Evolutionary conservation across 1,139 yeast genomes (phyloP).

Genomic region (Taphrina sp.): DNA sequence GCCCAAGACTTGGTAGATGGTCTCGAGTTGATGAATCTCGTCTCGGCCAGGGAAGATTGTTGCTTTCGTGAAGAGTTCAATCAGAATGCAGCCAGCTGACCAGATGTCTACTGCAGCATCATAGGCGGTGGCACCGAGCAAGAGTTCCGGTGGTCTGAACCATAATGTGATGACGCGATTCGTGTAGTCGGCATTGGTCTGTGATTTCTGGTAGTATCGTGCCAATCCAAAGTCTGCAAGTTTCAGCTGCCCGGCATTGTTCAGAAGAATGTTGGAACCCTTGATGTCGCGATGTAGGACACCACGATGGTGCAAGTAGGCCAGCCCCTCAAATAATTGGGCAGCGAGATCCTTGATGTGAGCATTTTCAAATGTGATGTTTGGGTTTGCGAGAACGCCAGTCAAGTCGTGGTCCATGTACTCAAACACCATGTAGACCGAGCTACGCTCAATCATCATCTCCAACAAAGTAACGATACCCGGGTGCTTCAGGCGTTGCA

Average conservation of each 20-base stretch:
- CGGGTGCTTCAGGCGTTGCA: conserved; percentile 81
- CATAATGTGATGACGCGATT: conserved; percentile 92
- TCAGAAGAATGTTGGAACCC: conserved; percentile 78
- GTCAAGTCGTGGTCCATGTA: conserved; percentile 92
- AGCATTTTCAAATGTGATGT: conserved; percentile 58
- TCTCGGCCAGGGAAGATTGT: conserved; percentile 88
- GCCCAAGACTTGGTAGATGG: conserved; percentile 81
- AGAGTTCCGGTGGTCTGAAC: conserved; percentile 95
- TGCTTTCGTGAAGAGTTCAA: conserved; percentile 70
- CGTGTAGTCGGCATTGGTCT: conserved; percentile 67
- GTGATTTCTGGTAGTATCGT: conserved; percentile 48
- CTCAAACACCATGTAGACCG: conserved; percentile 86
- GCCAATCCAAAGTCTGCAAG: conserved; percentile 96
- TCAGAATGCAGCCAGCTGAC: conserved; percentile 92
- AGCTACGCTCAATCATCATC: conserved; percentile 77
- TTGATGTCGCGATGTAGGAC: conserved; percentile 92
- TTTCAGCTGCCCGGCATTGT: conserved; percentile 68
- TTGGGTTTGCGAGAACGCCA: conserved; percentile 79
- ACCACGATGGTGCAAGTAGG: conserved; percentile 73
- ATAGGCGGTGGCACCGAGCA: conserved; percentile 85
- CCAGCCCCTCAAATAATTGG: conserved; percentile 76
- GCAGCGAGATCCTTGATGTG: conserved; percentile 73
- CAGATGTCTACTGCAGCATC: conserved; percentile 91
- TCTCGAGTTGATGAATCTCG: conserved; percentile 76
- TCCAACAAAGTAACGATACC: conserved; percentile 74